A percentile compares a stretch with the other conserved stretches of the same genome.
phyloP scores from a whole-genome alignment of 768 basidiomycete genomes.

The Leucosporidium scottii region DNA sequence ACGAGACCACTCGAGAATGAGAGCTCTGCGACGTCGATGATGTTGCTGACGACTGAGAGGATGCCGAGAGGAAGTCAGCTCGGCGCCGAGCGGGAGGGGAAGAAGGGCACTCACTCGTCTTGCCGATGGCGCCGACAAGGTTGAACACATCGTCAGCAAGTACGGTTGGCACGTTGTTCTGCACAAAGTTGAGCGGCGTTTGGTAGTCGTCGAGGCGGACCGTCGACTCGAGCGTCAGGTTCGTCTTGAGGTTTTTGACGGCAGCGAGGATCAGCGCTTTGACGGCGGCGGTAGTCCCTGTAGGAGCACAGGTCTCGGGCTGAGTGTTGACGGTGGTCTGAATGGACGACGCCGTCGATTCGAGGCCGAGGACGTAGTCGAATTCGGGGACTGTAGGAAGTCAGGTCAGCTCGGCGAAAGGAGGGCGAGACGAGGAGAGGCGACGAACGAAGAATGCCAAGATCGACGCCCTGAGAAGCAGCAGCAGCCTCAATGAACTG shows the following conservation, averaged over 20 bases:
- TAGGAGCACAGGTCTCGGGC: constrained; percentile 53
- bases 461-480: constrained; percentile 51
- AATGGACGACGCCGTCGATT: constrained; percentile 46
- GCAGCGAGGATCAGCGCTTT: constrained; percentile 58
- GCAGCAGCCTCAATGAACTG: constrained; percentile 52
- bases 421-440: constrained; percentile 46
- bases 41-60: constrained; percentile 14
- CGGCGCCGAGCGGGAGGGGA: constrained; percentile 47
- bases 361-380: constrained; percentile 20
- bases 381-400: constrained; percentile 42
- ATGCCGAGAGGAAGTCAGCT: constrained; percentile 27
- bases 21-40: constrained; percentile 55
- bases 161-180: constrained; percentile 54
- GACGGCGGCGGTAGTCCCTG: constrained; percentile 55
- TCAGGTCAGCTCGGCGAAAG: constrained; percentile 53
- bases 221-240: constrained; percentile 52
- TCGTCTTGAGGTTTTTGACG: constrained; percentile 51
- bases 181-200: constrained; percentile 55
- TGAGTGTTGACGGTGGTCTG: constrained; percentile 45
- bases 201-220: constrained; percentile 61
- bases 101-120: constrained; percentile 42
- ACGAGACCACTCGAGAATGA: constrained; percentile 57
- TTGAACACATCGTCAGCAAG: constrained; percentile 59
- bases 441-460: constrained; percentile 46
- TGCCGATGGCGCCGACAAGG: constrained; percentile 65